Base-by-base conservation (phyloP, 805 yeast species). In the Candida tammaniensis region DNA sequence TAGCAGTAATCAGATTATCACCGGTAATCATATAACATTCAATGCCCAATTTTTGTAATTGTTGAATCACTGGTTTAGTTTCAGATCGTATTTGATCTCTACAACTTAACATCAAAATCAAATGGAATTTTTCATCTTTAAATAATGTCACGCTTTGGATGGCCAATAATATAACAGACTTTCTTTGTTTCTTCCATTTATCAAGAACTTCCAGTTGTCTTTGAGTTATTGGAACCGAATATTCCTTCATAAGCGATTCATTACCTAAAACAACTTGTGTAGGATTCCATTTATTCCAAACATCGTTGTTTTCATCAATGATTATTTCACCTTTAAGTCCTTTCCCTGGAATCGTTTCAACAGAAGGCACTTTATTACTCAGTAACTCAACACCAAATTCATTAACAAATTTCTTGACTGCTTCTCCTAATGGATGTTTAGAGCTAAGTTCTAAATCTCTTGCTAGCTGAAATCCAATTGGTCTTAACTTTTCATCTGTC, bases 11-110 rank as follows among this genome's bases (percentile, higher is more conserved):
- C 31, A 51, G 67, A 47, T 81, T 82, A 52, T 84, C 93, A 14
- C 93, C 93, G 3, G 87, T 77, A 25, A 84, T 76, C 85, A 83
- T 80, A 79, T 83, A 83, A 32, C 82, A 72, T 15, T 72, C 70
- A 13, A 82, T 72, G 5, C 72, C 69, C 9, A 76, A 51, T 5
- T 59, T 57, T 17, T 55, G 52, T 5, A 65, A 51, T 25, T 40
- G 49, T 13, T 43, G 34, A 13, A 83, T 63, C 0, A 82, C 82
- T 14, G 47, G 46, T 22, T 61, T 64, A 2, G 87, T 66, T 49
- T 84, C 93, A 0, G 72, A 65, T 42, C 82, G 53, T 5, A 77
- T 51, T 35, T 72, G 70, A 51, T 84, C 91, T 30, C 85, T 69
- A 21, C 80, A 78, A 3, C 77, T 82, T 41, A 79, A 43, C 37